These are phyloP conservation scores for Spathaspora sp. DNA, from an alignment of 1,139 yeast species.

Conservation along the genomic window DNA sequence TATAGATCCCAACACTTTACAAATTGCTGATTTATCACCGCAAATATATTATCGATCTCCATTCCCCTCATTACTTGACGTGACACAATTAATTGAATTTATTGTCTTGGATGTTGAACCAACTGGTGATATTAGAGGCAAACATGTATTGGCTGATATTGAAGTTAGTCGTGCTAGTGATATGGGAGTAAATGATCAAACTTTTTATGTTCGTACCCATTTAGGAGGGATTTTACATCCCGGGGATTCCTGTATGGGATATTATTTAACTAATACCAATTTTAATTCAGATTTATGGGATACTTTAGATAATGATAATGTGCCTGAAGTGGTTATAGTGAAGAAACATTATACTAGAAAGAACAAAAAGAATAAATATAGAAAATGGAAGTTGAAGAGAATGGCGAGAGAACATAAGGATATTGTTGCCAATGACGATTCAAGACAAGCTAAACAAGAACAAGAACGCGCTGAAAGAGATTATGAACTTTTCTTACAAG, in stretches of 20 bases:
- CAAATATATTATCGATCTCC: constrained; percentile 86
- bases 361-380: constrained; percentile 71
- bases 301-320: constrained; percentile 54
- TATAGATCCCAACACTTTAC: constrained; percentile 79
- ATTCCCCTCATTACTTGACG: constrained; percentile 75
- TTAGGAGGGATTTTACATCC: constrained; percentile 93
- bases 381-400: constrained; percentile 95
- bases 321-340: constrained; percentile 89
- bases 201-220: constrained; percentile 82
- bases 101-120: constrained; percentile 93
- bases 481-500: constrained; percentile 93
- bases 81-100: constrained; percentile 80
- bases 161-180: constrained; percentile 86
- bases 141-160: constrained; percentile 82
- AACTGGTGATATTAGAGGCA: constrained; percentile 80
- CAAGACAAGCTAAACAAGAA: constrained; percentile 82
- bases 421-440: constrained; percentile 73
- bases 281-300: constrained; percentile 89
- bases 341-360: constrained; percentile 89
- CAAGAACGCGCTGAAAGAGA: constrained; percentile 92
- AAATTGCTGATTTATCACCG: constrained; percentile 75
- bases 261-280: constrained; percentile 78
- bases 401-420: constrained; percentile 96
- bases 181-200: constrained; percentile 79
- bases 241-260: constrained; percentile 94